Base-by-base conservation (phyloP, 768 basidiomycete genomes). In the Mycena pura region DNA sequence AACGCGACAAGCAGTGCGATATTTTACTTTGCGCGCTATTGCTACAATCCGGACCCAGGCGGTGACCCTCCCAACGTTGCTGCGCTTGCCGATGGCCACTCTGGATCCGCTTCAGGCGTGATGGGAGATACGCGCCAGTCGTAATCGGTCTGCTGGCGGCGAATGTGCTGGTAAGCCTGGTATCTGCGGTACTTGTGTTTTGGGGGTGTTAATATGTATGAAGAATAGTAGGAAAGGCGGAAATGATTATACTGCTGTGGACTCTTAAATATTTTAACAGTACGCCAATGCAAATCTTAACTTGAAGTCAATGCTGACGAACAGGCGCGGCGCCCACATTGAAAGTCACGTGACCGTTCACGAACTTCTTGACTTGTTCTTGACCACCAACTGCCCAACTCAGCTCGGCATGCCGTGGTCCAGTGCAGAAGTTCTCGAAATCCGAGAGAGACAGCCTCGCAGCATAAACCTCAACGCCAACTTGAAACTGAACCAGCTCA, bases 21-120 rank as follows among this genome's bases (percentile, higher is more conserved):
- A 60, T 51, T n/a, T 25, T 76, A 76, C 61, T 72, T 76, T 22
- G 41, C 49, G 36, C 60, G 76, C 22, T 76, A 76, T 36, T 76
- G 75, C 52, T 76, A 72, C 73, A 61, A 57, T 39, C 63, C 62
- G 13, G 39, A 25, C 5, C 7, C 55, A 15, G 34, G 32, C 10
- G 6, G 17, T 28, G 19, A 32, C 43, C 6, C 50, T 13, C 14
- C 11, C 25, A 21, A 11, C 21, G 14, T 10, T 14, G 39, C 17
- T 21, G 59, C 59, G 8, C n/a, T 54, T n/a, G 43, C 51, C 36
- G 40, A 21, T 11, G 45, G 21, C 2, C 21, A 15, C 3, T 36
- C 58, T 11, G 58, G 9, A 11, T 47, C 48, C 21, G 52, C 58
- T 4, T 34, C 57, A 15, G 22, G 28, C 21, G 6, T 15, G 29